These are phyloP conservation scores for Proliferodiscus dingleyae DNA, from an alignment of 2,329 filamentous ascomycete genomes.

Conservation along the genomic window DNA sequence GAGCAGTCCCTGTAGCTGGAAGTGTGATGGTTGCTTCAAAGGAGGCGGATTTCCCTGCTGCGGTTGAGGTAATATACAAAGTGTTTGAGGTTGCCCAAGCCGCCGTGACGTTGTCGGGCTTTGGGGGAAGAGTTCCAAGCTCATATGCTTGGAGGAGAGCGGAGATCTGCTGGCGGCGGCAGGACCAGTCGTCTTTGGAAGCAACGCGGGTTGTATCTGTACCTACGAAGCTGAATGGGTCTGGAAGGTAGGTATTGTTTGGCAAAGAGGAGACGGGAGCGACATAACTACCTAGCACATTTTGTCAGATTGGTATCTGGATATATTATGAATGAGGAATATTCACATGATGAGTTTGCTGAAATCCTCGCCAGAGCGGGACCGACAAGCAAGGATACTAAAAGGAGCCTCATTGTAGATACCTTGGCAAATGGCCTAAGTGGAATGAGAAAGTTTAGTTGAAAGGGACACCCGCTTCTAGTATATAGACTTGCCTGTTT, in stretches of 20 bases:
- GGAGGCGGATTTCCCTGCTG: slow-evolving; percentile 39
- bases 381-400: no score
- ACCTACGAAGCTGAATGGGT: slow-evolving; percentile 7
- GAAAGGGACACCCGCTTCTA: no score
- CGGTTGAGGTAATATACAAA: slow-evolving; percentile 13
- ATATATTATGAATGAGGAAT: no score
- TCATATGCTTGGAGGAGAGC: slow-evolving; percentile 46
- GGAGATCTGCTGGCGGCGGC: slow-evolving; percentile 44
- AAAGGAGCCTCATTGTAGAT: no score
- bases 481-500: no score
- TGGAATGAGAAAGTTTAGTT: no score
- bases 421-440: no score
- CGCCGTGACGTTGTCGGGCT: slow-evolving; percentile 41
- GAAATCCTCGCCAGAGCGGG: no score
- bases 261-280: no score
- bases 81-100: slow-evolving; percentile 34
- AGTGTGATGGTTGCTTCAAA: slow-evolving; percentile 40
- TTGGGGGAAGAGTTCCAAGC: slow-evolving; percentile 42
- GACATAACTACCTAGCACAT: no score
- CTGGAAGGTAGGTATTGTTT: slow-evolving; percentile 9
- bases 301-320: no score
- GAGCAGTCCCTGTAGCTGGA: slow-evolving; percentile 33
- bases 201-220: slow-evolving; percentile 39
- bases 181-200: slow-evolving; percentile 42
- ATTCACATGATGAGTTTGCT: no score